Percentiles rank a stretch among this genome's conserved stretches.
These are phyloP conservation scores for Didymella keratinophila DNA, from an alignment of 2,329 filamentous ascomycete genomes.

Conservation along the genomic window DNA sequence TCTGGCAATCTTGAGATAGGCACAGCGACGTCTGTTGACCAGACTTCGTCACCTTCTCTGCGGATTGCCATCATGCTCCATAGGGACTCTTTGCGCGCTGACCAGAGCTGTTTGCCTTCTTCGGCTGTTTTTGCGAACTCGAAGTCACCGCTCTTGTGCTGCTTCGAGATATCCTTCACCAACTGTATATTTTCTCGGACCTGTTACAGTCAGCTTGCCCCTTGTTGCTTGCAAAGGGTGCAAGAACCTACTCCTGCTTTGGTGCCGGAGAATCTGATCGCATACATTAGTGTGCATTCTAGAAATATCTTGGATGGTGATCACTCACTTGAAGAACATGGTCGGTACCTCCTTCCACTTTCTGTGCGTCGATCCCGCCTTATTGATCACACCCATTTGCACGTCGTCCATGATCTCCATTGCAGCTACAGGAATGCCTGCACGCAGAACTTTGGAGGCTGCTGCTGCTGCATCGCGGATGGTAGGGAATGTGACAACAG, in stretches of 20 bases:
- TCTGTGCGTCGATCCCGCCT: slow-evolving; percentile 72
- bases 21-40: slow-evolving; percentile 69
- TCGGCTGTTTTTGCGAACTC: slow-evolving; percentile 63
- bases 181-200: slow-evolving; percentile 78
- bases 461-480: slow-evolving; percentile 79
- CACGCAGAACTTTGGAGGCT: slow-evolving; percentile 77
- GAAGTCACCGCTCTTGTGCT: slow-evolving; percentile 64
- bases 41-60: slow-evolving; percentile 64
- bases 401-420: slow-evolving; percentile 92
- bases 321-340: slow-evolving; percentile 76
- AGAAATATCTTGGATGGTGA: too few species aligned
- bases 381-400: slow-evolving; percentile 84
- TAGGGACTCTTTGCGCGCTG: slow-evolving; percentile 66
- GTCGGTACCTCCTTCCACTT: slow-evolving; percentile 80
- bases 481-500: slow-evolving; percentile 79
- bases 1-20: slow-evolving; percentile 68
- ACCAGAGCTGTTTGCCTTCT: slow-evolving; percentile 66
- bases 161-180: slow-evolving; percentile 72
- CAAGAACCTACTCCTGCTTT: slow-evolving; percentile 62
- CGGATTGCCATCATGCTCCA: slow-evolving; percentile 68
- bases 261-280: slow-evolving; percentile 72
- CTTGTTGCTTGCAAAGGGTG: slow-evolving; percentile 21
- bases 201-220: slow-evolving; percentile 42
- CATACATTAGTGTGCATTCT: slow-evolving; percentile 32
- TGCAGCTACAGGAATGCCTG: slow-evolving; percentile 75